Evolutionary conservation across 768 basidiomycete species (phyloP).

Genomic region (Rhodosporidiobolus sp.): DNA sequence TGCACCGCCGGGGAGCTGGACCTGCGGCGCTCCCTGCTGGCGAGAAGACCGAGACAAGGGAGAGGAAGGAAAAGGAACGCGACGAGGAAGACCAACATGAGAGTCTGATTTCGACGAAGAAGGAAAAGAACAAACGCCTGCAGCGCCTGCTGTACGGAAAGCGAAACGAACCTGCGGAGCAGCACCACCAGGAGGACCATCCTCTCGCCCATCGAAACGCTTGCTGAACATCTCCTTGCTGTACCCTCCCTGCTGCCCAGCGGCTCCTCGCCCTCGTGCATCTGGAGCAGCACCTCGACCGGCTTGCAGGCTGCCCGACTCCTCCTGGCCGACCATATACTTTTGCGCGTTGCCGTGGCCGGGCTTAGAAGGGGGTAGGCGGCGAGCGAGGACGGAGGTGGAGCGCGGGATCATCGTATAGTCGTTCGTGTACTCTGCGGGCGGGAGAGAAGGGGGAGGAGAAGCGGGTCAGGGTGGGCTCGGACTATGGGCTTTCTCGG

Average conservation of each 20-base stretch:
- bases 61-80: not conserved
- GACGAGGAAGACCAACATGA: not conserved
- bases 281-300: conserved; percentile 23
- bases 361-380: conserved; percentile 65
- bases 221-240: conserved; percentile 61
- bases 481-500: not conserved
- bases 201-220: conserved; percentile 84
- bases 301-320: conserved; percentile 35
- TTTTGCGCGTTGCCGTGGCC: conserved; percentile 50
- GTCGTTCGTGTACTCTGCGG: conserved; percentile 84
- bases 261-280: conserved; percentile 31
- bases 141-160: not conserved
- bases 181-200: conserved; percentile 44
- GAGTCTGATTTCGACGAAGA: conserved; percentile 7
- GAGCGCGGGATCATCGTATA: conserved; percentile 86
- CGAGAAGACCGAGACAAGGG: not conserved
- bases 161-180: conserved; percentile 39
- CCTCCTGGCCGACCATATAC: conserved; percentile 48
- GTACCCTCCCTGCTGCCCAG: conserved; percentile 7
- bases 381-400: conserved; percentile 87
- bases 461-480: not conserved
- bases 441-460: not conserved
- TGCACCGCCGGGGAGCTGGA: conserved; percentile 41
- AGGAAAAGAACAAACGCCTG: not conserved
- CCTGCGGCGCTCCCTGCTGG: conserved; percentile 1